phyloP scores from a whole-genome alignment of 1,284 basidiomycete genomes.

The Calocybe gambosa region DNA sequence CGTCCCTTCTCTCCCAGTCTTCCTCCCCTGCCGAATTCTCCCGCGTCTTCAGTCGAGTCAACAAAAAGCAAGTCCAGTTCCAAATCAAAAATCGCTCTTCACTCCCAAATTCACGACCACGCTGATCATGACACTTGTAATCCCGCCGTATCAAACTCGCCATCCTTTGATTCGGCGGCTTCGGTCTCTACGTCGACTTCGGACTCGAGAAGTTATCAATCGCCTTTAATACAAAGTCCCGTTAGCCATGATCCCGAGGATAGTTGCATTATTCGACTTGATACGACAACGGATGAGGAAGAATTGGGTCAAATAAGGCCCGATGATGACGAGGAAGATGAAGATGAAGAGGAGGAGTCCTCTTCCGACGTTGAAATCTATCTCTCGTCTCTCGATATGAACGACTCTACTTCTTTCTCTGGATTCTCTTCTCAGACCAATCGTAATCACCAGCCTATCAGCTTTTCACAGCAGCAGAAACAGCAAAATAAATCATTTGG shows the following conservation, averaged over 20 bases:
- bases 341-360: slow-evolving; percentile 21
- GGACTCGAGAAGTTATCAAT: no score
- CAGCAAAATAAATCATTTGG: slow-evolving; percentile 2
- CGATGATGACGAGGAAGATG: background rate
- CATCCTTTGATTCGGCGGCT: no score
- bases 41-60: slow-evolving; percentile 3
- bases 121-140: background rate
- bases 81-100: slow-evolving; percentile 3
- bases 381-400: slow-evolving; percentile 23
- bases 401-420: slow-evolving; percentile 17
- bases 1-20: slow-evolving; percentile 11
- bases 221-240: background rate
- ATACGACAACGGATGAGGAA: slow-evolving; percentile 5
- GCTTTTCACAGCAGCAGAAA: background rate
- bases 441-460: slow-evolving; percentile 1
- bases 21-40: slow-evolving; percentile 16
- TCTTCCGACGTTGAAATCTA: slow-evolving; percentile 30
- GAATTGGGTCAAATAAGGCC: no score
- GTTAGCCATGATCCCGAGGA: background rate
- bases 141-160: no score
- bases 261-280: slow-evolving; percentile 3
- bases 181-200: background rate
- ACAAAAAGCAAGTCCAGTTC: background rate
- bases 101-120: background rate
- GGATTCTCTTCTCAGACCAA: background rate